A percentile compares a stretch with the other conserved stretches of the same genome.
phyloP scores from a whole-genome alignment of 306 rosid genomes.

The Senna siamea region DNA sequence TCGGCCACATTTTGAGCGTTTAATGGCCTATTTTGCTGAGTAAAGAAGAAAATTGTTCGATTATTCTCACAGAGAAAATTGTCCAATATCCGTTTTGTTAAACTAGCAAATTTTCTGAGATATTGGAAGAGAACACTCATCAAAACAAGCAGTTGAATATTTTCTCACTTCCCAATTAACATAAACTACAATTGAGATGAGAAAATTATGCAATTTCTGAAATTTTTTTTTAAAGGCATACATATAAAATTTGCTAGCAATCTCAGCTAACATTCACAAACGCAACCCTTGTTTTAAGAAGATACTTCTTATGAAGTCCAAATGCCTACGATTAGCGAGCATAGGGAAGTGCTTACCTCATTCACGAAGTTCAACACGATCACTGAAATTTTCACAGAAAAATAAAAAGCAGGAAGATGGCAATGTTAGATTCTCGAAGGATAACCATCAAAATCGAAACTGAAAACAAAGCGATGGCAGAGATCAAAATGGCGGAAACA shows the following conservation, averaged over 20 bases:
- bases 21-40: constrained; percentile 88
- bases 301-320: too few species aligned
- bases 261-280: not conserved
- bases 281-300: not conserved
- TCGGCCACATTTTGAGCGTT: constrained; percentile 89
- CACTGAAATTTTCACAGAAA: constrained; percentile 52
- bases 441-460: constrained; percentile 4
- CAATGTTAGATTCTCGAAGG: not conserved
- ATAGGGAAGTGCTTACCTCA: constrained; percentile 52
- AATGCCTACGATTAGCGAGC: not conserved
- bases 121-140: too few species aligned
- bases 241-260: constrained; percentile 8
- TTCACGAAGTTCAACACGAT: constrained; percentile 88
- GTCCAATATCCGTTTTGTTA: too few species aligned
- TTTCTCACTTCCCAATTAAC: constrained; percentile 3
- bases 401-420: not conserved
- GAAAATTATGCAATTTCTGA: not conserved
- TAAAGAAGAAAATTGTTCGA: not conserved
- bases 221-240: not conserved
- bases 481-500: not conserved
- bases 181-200: not conserved
- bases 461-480: not conserved
- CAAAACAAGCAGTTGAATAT: not conserved
- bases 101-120: too few species aligned
- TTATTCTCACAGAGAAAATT: not conserved